phyloP scores from a whole-genome alignment of 2,329 filamentous ascomycete species.

The Chlorencoelia australis region DNA sequence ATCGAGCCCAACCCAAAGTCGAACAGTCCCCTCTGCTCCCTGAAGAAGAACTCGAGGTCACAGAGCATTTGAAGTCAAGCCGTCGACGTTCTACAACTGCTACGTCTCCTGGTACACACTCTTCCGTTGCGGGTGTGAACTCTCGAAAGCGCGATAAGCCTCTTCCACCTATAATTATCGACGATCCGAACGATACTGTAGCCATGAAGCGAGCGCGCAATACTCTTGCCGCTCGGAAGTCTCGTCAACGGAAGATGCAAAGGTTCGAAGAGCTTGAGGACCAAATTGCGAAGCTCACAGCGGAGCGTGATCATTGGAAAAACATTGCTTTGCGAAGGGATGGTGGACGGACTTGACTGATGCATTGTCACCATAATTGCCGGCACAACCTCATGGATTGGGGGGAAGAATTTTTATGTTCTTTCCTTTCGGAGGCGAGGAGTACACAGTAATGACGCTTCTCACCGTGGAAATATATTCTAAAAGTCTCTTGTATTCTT shows the following conservation, averaged over 20 bases:
- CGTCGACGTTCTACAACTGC: conserved; percentile 33
- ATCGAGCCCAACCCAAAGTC: conserved; percentile 15
- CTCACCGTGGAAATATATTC: conserved; percentile 17
- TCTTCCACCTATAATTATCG: conserved; percentile 65
- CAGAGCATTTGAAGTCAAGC: conserved; percentile 32
- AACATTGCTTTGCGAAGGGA: conserved; percentile 20
- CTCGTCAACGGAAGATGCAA: conserved; percentile 74
- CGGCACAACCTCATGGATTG: conserved; percentile 27
- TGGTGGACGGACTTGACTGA: conserved; percentile 14
- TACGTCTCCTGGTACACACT: conserved; percentile 45
- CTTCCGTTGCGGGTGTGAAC: too few species aligned
- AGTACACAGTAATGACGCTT: conserved; percentile 24
- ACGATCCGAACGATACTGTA: conserved; percentile 62
- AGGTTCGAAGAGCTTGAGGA: conserved; percentile 66
- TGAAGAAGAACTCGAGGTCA: conserved; percentile 39
- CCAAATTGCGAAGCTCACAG: conserved; percentile 60
- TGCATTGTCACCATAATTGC: conserved; percentile 17
- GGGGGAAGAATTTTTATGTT: conserved; percentile 21
- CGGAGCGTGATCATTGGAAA: conserved; percentile 59
- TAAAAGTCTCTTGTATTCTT: conserved; percentile 10
- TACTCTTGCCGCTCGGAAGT: conserved; percentile 87
- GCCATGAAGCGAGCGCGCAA: conserved; percentile 91
- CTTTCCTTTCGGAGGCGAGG: conserved; percentile 20
- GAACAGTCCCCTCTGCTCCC: conserved; percentile 23
- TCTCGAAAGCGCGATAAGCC: conserved; percentile 72